Evolutionary conservation across 495 filamentous ascomycete genomes (phyloP), one percentile per base, ranked within the genome.

Genomic region (Hypoxylon fuscum): DNA sequence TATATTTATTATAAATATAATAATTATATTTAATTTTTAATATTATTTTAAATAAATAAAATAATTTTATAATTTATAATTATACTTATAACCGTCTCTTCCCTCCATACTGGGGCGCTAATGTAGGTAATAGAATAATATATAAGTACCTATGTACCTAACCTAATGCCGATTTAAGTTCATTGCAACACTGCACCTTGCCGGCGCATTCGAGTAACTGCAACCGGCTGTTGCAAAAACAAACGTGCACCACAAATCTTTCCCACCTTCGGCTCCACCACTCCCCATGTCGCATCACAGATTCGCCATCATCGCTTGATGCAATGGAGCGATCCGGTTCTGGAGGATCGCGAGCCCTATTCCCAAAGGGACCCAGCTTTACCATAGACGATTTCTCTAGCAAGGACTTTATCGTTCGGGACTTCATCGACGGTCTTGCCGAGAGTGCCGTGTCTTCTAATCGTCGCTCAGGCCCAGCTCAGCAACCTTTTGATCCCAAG

Each of bases 381-480:
- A 90, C 85, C 5, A 81, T 96, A 62, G 91, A 96, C 17, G 90
- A 91, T 74, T 96, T 97, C 80, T 94, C 91, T 41, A 89, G 77
- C 65, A 87, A 89, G 68, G 95, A 97, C 77, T 99, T 97, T 76
- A 96, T 98, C 61, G 96, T 97, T 58, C 91, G 95, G 68, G 96
- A 98, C 74, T 98, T 99, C 68, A 87, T 99, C 59, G 96, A 99
- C 70, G 80, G 88, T 8, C 90, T 99, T 58, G 94, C 94, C 50
- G 94, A 97, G 51, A 89, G 79, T 47, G 89, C 93, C 27, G 81
- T 90, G 29, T 88, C 93, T 27, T 70, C 77, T 11, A 87, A 83
- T 64, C 91, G 94, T 51, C 89, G 90, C 44, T 96, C 93, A 14
- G 85, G 79, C 52, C 80, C 80, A 10, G 64, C 85, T 31, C 86